Conservation (phyloP, 192 early-diverging fungal species). For the Geosiphon pyriformis region DNA sequence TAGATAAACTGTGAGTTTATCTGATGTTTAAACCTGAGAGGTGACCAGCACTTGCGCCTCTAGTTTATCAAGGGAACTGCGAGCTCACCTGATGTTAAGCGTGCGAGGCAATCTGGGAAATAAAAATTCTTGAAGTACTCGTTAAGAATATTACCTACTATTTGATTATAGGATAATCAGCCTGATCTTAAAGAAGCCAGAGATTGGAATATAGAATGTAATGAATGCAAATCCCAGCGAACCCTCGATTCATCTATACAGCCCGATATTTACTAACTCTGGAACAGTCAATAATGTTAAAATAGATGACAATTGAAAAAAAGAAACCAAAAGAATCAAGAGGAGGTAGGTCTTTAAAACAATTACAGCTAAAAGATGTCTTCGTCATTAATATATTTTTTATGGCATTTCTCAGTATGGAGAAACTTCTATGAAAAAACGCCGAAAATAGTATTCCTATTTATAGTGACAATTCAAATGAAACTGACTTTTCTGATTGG, state of each 20-base stretch:
- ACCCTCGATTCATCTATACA: neutral
- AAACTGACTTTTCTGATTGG: constrained; percentile 10
- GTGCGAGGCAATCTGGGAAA: neutral
- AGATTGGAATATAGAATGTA: neutral
- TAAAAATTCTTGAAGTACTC: neutral
- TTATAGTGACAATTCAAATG: constrained; percentile 5
- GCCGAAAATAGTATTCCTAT: neutral
- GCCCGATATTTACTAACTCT: neutral
- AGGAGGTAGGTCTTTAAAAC: neutral
- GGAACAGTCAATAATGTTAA: neutral
- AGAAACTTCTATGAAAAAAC: neutral
- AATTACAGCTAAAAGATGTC: neutral
- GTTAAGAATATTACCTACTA: constrained; percentile 1
- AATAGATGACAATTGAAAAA: no score
- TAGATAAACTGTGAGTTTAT: neutral
- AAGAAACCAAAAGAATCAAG: neutral
- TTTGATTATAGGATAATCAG: neutral
- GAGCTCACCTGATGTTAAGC: neutral
- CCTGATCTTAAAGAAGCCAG: neutral
- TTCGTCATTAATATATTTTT: neutral
- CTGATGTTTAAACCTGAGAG: neutral
- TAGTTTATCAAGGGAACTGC: neutral
- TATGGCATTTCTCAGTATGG: neutral
- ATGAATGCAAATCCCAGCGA: neutral
- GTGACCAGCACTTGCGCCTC: neutral